A percentile compares a stretch with the other conserved stretches of the same genome.
These are phyloP conservation scores for Russula compacta DNA, from an alignment of 768 basidiomycete species.

Conservation along the genomic window DNA sequence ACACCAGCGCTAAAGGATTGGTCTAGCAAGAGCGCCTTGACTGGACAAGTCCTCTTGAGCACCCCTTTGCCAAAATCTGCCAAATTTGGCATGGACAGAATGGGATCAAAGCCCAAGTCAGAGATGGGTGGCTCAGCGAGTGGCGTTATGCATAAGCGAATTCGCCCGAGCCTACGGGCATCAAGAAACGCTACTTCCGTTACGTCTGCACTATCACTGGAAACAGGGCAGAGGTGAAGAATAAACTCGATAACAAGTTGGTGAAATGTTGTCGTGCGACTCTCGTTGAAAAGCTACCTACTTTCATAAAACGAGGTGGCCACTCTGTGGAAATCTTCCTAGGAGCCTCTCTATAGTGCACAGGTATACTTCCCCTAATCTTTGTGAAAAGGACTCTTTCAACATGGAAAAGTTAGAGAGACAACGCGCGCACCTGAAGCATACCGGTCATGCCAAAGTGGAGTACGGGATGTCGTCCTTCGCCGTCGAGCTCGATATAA, in stretches of 20 bases:
- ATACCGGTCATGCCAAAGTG: conserved; percentile 88
- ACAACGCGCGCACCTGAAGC: conserved; percentile 41
- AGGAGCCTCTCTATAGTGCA: conserved; percentile 41
- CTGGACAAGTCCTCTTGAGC: conserved; percentile 48
- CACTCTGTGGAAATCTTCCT: conserved; percentile 37
- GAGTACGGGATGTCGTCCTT: conserved; percentile 55
- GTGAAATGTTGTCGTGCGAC: background rate
- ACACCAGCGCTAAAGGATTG: conserved; percentile 76
- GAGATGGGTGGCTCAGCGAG: conserved; percentile 60
- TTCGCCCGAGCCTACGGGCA: conserved; percentile 59
- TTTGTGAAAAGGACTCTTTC: conserved; percentile 21
- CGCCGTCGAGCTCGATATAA: conserved; percentile 54
- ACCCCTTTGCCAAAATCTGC: conserved; percentile 41
- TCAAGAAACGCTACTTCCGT: conserved; percentile 62
- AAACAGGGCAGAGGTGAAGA: conserved; percentile 36
- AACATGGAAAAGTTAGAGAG: background rate
- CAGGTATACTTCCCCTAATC: conserved; percentile 42
- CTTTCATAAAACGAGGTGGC: conserved; percentile 65
- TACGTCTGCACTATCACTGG: conserved; percentile 25
- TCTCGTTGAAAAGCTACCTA: conserved; percentile 16
- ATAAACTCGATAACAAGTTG: conserved; percentile 41
- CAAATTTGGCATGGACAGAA: conserved; percentile 54
- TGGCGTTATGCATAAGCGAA: conserved; percentile 53
- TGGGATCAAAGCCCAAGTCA: conserved; percentile 67
- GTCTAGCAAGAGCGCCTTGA: conserved; percentile 70